These are phyloP conservation scores for sweet orange (Citrus sinensis) DNA, from an alignment of 345 rosid species.

Conservation along the genomic window DVS_A1.0 CM039163.1:249001-249500, in stretches of 20 bases:
- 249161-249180: constrained; percentile 5
- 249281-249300: constrained; percentile 1
- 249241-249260: constrained; percentile 4
- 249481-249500: background rate
- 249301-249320: background rate
- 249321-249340: background rate
- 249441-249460: background rate
- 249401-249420: background rate
- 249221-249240: constrained; percentile 12
- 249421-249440: background rate
- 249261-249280: constrained; percentile 19
- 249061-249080: constrained; percentile 9
- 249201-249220: background rate
- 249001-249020: constrained; percentile 84
- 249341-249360: background rate
- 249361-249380: background rate
- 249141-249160: background rate
- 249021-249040: constrained; percentile 65
- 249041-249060: constrained; percentile 1
- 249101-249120: background rate
- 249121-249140: constrained; percentile 7
- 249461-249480: background rate
- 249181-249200: constrained; percentile 12
- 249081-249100: constrained; percentile 10
- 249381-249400: background rate